phyloP scores from a whole-genome alignment of 2,329 filamentous ascomycete genomes.

The Fusarium concolor region DNA sequence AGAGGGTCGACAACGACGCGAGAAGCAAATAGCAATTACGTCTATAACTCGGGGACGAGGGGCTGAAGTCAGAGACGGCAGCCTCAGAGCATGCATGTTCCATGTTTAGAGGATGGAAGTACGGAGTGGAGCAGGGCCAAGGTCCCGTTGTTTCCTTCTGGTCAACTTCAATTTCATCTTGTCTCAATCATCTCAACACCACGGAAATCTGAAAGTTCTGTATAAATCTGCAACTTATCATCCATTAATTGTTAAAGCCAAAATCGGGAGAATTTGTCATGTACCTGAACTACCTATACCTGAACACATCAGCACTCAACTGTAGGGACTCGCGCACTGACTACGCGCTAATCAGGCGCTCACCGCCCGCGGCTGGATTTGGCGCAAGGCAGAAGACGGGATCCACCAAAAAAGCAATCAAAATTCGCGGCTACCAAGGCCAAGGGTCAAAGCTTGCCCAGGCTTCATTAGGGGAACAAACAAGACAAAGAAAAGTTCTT shows the following conservation, averaged over 20 bases:
- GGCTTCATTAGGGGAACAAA: slow-evolving; percentile 13
- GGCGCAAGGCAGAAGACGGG: slow-evolving; percentile 14
- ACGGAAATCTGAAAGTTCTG: not conserved
- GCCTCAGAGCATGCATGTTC: not conserved
- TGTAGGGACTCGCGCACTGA: slow-evolving; percentile 6
- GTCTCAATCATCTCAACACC: not conserved
- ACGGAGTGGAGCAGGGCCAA: not conserved
- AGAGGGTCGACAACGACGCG: slow-evolving; percentile 13
- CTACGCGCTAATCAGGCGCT: slow-evolving; percentile 35
- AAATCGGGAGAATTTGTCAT: not conserved
- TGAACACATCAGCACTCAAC: too few relatives aligned
- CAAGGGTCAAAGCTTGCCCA: slow-evolving; percentile 16
- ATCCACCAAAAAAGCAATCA: slow-evolving; percentile 42
- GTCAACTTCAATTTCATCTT: not conserved
- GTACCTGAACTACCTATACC: slow-evolving; percentile 11
- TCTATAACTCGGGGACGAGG: not conserved
- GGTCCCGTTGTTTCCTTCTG: too few relatives aligned
- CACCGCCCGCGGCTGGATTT: slow-evolving; percentile 46
- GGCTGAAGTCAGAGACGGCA: not conserved
- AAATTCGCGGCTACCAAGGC: slow-evolving; percentile 3
- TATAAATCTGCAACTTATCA: not conserved
- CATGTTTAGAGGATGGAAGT: not conserved
- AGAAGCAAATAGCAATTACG: slow-evolving; percentile 29
- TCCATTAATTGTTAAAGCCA: not conserved
- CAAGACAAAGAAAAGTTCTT: slow-evolving; percentile 17